Base-by-base conservation (phyloP, 306 rosid genomes). In the Glycyrrhiza uralensis region DNA sequence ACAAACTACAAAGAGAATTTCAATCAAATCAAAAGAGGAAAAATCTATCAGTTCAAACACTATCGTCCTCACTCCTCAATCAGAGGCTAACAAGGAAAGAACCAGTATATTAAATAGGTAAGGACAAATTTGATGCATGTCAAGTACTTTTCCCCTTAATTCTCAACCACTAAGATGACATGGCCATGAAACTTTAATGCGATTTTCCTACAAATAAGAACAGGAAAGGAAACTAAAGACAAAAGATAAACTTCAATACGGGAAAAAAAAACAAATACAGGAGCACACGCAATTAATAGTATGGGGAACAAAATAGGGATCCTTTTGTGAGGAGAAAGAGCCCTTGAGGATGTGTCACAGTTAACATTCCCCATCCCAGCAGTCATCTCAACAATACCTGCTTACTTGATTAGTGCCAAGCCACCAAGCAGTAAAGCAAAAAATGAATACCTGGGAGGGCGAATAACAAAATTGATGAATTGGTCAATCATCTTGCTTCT, bases 391-490 rank as follows among this genome's bases (percentile, higher is more conserved):
- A 42, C 56, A 5, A 23, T 15, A 38, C 55, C 65, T 24, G 18
- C 50, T 76, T 59, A 51, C 44, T 61, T 63, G 68, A 78, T 18
- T 30, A 61, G 67, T 51, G 46, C 23, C 63, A 80, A 69, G 39
- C 69, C 49, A 69, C 74, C 70, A 64, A 63, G 59, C 71, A 64
- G 46, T 36, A 63, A 65, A 23, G 60, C 3, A 26, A 50, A 76
- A n/a, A 60, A 74, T 8, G 49, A 74, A 61, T 82, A 91, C 99
- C 99, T 94, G 72, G 99, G 99, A 73, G 99, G 99, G 26, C 99
- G 95, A 89, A 94, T 91, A 17, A 94, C 96, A 67, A 91, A 91
- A 79, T 91, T 94, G 78, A 94, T 94, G 81, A 94, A 94, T 74
- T 94, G 99, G 56, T 94, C 96, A 62, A 94, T 94, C 99, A 94